Conservation (phyloP, 2,329 filamentous ascomycete species). For the Diaporthe velutina region DNA sequence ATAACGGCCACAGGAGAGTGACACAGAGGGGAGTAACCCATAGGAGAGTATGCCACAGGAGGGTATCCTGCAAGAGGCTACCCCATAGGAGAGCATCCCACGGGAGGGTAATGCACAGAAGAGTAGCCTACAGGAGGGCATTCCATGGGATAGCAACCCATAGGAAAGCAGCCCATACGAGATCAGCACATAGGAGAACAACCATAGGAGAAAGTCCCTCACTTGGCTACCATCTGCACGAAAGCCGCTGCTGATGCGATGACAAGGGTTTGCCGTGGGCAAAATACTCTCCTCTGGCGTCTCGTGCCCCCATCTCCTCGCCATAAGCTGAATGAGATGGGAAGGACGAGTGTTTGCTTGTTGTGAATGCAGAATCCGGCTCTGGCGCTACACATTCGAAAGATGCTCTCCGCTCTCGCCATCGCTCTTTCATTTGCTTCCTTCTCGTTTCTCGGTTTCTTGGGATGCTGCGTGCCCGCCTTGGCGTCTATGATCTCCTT, state of each 20-base stretch:
- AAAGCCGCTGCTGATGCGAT: background rate
- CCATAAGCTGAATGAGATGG: background rate
- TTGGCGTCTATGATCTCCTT: background rate
- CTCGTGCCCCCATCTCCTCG: background rate
- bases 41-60: too few species aligned
- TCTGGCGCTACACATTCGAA: background rate
- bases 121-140: too few species aligned
- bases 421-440: background rate
- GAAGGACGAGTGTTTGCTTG: constrained; percentile 18
- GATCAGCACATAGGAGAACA: too few species aligned
- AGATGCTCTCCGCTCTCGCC: background rate
- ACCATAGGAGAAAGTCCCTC: too few species aligned
- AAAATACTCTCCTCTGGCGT: background rate
- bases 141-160: too few species aligned
- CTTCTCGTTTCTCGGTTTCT: background rate
- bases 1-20: too few species aligned
- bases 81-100: too few species aligned
- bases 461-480: background rate
- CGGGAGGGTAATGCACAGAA: too few species aligned
- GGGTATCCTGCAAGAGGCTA: too few species aligned
- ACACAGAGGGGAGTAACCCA: too few species aligned
- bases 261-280: background rate
- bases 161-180: too few species aligned
- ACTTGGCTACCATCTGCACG: background rate
- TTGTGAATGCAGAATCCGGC: background rate